Evolutionary conservation across 805 yeast genomes (phyloP).

Genomic region (Alloascoidea hylecoeti): DNA sequence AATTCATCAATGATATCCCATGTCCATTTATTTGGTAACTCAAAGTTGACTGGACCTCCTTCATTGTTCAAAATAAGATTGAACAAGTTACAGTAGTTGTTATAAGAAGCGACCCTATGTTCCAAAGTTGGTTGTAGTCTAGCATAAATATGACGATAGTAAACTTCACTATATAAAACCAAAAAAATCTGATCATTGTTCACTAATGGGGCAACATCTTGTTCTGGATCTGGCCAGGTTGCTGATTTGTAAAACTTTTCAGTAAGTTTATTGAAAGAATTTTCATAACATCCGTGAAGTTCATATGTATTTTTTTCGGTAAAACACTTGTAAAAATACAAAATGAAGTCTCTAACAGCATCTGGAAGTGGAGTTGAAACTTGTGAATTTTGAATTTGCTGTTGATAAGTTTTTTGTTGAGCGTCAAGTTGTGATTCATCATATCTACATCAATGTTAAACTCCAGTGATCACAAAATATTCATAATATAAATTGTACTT

Average conservation of each 20-base stretch:
- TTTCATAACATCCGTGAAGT: slow-evolving; percentile 28
- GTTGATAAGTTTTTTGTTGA: slow-evolving; percentile 16
- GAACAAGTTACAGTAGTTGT: slow-evolving; percentile 33
- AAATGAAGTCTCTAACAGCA: slow-evolving; percentile 26
- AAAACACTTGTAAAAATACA: slow-evolving; percentile 25
- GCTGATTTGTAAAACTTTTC: slow-evolving; percentile 26
- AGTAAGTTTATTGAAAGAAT: slow-evolving; percentile 27
- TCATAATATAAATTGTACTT: no score
- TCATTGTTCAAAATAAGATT: slow-evolving; percentile 27
- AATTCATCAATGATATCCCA: slow-evolving; percentile 41
- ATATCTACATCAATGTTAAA: no score
- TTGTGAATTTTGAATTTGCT: slow-evolving; percentile 4
- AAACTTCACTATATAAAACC: slow-evolving; percentile 31
- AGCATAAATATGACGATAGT: slow-evolving; percentile 35
- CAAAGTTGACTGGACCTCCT: slow-evolving; percentile 28
- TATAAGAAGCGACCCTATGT: slow-evolving; percentile 30
- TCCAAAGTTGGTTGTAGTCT: slow-evolving; percentile 26
- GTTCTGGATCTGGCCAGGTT: slow-evolving; percentile 31
- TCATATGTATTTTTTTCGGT: slow-evolving; percentile 28
- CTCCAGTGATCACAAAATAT: no score
- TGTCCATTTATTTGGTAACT: slow-evolving; percentile 32
- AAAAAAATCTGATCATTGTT: slow-evolving; percentile 28
- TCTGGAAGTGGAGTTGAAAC: slow-evolving; percentile 22
- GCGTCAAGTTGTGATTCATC: slow-evolving; percentile 17
- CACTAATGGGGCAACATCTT: slow-evolving; percentile 27